These are phyloP conservation scores for Aspergillus aculeatinus DNA, from an alignment of 2,329 filamentous ascomycete species.

Conservation along the genomic window DNA sequence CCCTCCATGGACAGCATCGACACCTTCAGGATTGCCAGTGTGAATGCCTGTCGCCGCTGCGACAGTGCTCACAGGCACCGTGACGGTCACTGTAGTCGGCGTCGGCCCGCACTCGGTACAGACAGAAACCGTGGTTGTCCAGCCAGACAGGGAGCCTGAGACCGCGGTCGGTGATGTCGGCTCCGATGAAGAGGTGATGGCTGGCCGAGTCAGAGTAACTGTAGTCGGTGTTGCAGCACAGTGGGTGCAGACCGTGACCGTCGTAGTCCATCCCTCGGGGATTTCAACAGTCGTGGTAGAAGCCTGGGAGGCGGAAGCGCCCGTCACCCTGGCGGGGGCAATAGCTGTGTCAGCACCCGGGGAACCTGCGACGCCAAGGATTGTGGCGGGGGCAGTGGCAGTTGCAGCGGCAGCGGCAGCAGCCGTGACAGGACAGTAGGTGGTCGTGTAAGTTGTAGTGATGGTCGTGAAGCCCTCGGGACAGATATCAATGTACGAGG, in stretches of 20 bases:
- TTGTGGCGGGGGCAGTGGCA: background rate
- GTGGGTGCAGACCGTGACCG: slow-evolving; percentile 40
- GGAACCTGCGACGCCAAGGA: slow-evolving; percentile 13
- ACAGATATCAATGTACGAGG: slow-evolving; percentile 44
- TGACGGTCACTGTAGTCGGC: slow-evolving; percentile 13
- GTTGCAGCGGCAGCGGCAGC: slow-evolving; percentile 31
- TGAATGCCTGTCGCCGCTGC: slow-evolving; percentile 2
- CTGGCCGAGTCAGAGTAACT: slow-evolving; percentile 37
- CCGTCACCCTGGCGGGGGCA: background rate
- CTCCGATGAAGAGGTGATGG: slow-evolving; percentile 7
- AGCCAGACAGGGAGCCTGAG: slow-evolving; percentile 24
- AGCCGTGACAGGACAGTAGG: slow-evolving; percentile 34
- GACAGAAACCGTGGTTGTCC: slow-evolving; percentile 39
- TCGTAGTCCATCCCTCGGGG: slow-evolving; percentile 43
- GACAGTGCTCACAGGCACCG: slow-evolving; percentile 3
- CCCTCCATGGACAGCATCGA: slow-evolving; percentile 1
- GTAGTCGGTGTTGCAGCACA: slow-evolving; percentile 41
- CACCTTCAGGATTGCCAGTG: slow-evolving; percentile 1
- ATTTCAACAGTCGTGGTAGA: slow-evolving; percentile 20
- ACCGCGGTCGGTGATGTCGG: slow-evolving; percentile 8
- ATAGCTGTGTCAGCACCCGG: slow-evolving; percentile 21
- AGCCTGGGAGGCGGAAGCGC: slow-evolving; percentile 15
- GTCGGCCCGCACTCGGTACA: slow-evolving; percentile 11
- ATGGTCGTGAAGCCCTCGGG: slow-evolving; percentile 45
- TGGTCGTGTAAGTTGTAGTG: slow-evolving; percentile 40